Evolutionary conservation across 2,329 filamentous ascomycete genomes (phyloP), one percentile per base, ranked within the genome.

Genomic region (Neoarthrinium moseri): DNA sequence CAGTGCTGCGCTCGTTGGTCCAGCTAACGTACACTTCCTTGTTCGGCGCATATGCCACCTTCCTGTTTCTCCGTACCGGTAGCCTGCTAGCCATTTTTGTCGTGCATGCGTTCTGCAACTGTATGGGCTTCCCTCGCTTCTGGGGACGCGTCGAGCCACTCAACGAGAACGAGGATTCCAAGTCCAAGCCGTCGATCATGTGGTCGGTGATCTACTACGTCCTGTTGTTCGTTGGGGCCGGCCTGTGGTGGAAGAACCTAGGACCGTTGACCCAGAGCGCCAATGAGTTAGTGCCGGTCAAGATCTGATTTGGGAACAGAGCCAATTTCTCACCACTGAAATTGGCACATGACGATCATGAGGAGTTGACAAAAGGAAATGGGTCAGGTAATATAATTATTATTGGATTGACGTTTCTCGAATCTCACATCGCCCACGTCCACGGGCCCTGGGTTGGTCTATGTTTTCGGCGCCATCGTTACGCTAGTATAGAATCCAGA

Each of bases 1-100:
- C 86, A 6, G 59, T 94, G 5, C 61, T 87, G 22, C 83, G 89
- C 40, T 90, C 89, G 2, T 54, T 91, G 10, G 78, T 97, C 54
- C 94, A 97, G 63, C 86, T 99, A 58, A 74, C 78, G 4, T 99
- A 95, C 67, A 99, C 94, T 0, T 91, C 89, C 6, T 67, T 97
- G 5, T 99, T 99, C 60, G 94, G 94, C 51, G 91, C 90, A 67
- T 96, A 94, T 67, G 91, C 88, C 4, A 91, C 89, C 0, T 99
- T 97, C 58, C 59, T 96, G 17, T 96, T 87, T 60, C 63, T 99
- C 17, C 84, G 92, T 27, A 95, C 91, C 0, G 91, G 90, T 4
- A 95, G 87, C 38, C 69, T 97, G 30, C 75, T 85, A 32, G 84
- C 87, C 11, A 86, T 86, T 24, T 84, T 92, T 43, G 61, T 84